These are phyloP conservation scores for Ambrosia hybrid DNA, from an alignment of 140 eudicot genomes.

Conservation along the genomic window DNA sequence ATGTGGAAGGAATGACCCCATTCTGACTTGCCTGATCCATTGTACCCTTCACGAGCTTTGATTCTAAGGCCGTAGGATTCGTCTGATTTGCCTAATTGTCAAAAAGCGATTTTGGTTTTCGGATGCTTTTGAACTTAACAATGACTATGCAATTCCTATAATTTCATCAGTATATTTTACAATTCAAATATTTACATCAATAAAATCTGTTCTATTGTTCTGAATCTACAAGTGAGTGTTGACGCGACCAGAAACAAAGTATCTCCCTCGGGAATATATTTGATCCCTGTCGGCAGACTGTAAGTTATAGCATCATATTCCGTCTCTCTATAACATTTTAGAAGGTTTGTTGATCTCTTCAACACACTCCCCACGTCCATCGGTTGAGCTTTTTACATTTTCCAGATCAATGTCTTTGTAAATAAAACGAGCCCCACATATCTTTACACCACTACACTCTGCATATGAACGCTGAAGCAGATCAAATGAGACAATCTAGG, in stretches of 20 bases:
- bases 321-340: conserved; percentile 19
- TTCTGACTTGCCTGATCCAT: no score
- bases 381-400: background rate
- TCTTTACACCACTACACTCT: conserved; percentile 23
- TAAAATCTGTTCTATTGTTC: no score
- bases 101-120: no score
- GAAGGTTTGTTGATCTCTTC: conserved; percentile 13
- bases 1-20: conserved; percentile 71
- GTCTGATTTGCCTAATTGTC: no score
- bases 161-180: no score
- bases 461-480: conserved; percentile 13
- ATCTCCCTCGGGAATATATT: conserved; percentile 21
- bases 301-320: conserved; percentile 22
- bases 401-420: conserved; percentile 11
- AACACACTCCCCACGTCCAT: background rate
- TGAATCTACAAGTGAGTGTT: no score
- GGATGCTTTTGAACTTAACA: no score
- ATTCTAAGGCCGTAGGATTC: no score
- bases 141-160: no score
- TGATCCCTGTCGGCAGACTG: conserved; percentile 10
- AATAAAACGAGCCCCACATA: conserved; percentile 19
- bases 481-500: conserved; percentile 13
- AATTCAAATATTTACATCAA: no score
- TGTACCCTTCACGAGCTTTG: no score
- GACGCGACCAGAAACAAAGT: no score